Base-by-base conservation (phyloP, 371 early-diverging fungal genomes). In the Mucor lusitanicus region DNA sequence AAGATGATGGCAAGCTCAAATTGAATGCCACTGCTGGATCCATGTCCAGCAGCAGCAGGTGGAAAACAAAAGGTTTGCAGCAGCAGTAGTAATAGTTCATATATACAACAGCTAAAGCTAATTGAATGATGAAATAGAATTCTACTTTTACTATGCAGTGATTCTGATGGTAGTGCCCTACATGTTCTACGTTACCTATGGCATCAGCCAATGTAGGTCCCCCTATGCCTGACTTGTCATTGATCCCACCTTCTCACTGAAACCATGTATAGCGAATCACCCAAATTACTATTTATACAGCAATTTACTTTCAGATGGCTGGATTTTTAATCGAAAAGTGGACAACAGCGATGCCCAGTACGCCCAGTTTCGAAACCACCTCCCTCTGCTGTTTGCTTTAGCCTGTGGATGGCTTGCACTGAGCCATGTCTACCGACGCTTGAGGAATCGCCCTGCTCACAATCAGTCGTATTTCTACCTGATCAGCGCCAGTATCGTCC, bases 271-370 rank as follows among this genome's bases (percentile, higher is more conserved):
- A 65, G 66, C 27, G 8, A 28, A 59, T 53, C 83, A 81, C 54
- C 85, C 86, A n/a, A 85, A 90, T 54, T 91, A 90, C 62, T 59
- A 67, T 33, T 68, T 77, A 64, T 91, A 86, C 74, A 72, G 70
- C 58, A 73, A 79, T 73, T 69, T 84, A 40, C 70, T 92, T 33
- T 79, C 81, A 39, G 83, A 88, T 15, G 92, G 92, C 11, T 92
- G 91, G 91, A 73, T 91, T 17, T 80, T 85, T 62, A 76, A 81
- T 21, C 71, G 86, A 48, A 76, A 82, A 82, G 78, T 90, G 60
- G 97, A 97, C 74, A 90, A 94, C 74, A 91, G 91, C 60, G 97
- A 97, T 74, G 77, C 78, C 0, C 97, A 97, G 72, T 96, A 92
- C 75, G 75, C 84, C 6, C 78, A 81, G 21, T 96, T 97, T 70